Base-by-base conservation (phyloP, 2,329 filamentous ascomycete genomes). In the Arthrobotrys pseudoclavata region DNA sequence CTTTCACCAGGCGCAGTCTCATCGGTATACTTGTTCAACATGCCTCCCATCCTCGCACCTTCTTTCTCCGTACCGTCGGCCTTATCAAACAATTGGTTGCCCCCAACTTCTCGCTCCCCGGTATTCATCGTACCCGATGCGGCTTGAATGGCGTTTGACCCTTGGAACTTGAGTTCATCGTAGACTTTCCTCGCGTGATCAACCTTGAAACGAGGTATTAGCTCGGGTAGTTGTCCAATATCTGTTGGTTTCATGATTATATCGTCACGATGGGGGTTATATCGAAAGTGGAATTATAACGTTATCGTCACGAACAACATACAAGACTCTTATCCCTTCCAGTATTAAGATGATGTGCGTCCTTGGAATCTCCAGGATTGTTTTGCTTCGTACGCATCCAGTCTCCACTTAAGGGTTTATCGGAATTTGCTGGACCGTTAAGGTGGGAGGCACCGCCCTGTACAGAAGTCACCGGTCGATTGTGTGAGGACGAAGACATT, bases 21-120 rank as follows among this genome's bases (percentile, higher is more conserved):
- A 29, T 70, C 55, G 20, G 67, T 55, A 47, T 55, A 70, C 57
- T 63, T 52, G 45, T 69, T 52, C 53, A 69, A 22, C 42, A 69
- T 40, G 7, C 40, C 66, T 13, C 53, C 53, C 53, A 69, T 61
- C 9, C 40, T 26, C 0, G 53, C 66, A 12, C 66, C 67, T 63
- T 70, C 57, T 20, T 63, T 55, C 29, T 62, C 53, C 50, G 67
- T 63, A 18, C 67, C 67, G 20, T 63, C 67, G 13, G 47, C 57
- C 22, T 63, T 63, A 7, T 70, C 67, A 12, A 70, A 70, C 12
- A 55, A 47, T 5, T 70, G 67, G 15, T 70, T 55, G 2, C 55
- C 67, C 20, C 57, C 45, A 45, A 63, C 31, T 26, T 63, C 29
- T 22, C 22, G 24, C 1, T 22, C 31, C 3, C 62, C n/a, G 13